Evolutionary conservation across 495 filamentous ascomycete genomes (phyloP), one percentile per base, ranked within the genome.

Genomic region (Trichoderma reesei): DNA sequence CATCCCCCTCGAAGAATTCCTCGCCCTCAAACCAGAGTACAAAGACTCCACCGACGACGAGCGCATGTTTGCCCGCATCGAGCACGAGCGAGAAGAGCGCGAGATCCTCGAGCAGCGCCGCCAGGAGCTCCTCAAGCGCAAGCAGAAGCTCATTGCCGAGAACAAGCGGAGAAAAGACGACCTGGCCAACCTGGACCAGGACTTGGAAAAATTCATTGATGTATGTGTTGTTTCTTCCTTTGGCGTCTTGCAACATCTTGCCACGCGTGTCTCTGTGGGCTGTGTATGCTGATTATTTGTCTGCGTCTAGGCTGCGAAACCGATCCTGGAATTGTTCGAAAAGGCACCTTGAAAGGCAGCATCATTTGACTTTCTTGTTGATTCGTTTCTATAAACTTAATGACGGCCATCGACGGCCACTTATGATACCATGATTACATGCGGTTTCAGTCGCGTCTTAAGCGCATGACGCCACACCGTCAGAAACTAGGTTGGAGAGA

Each of bases 151-250:
- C 63, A 95, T 95, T 63, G 87, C 90, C 6, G 92, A 97, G 69
- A 97, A 96, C 69, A 96, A 96, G 79, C 96, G 91, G 76, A 82
- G 92, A 61, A 93, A 94, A 73, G 92, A 97, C 63, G 91, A 98
- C 71, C 77, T 98, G 34, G 90, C 87, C 41, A 95, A 86, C 67
- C 78, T 97, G 41, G 92, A 96, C 69, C 86, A 89, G 75, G 89
- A 95, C 72, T 77, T 96, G 67, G 92, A 96, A 76, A 90, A 90
- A 69, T 96, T 96, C 69, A 90, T 96, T 67, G 90, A 92, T 71
- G 86, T 82, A 66, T 63, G 81, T 74, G 1, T 26, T 26, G 0
- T 26, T 26, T 26, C 26, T 60, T 3, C n/a, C n/a, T 60, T 63
- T 18, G 39, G 8, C 13, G 34, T 59, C n/a, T n/a, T n/a, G n/a